Percentiles rank a stretch among this genome's conserved stretches.
Evolutionary conservation across 164 flowering plant species (phyloP).

Genomic region (Chimonanthus praecox): DNA sequence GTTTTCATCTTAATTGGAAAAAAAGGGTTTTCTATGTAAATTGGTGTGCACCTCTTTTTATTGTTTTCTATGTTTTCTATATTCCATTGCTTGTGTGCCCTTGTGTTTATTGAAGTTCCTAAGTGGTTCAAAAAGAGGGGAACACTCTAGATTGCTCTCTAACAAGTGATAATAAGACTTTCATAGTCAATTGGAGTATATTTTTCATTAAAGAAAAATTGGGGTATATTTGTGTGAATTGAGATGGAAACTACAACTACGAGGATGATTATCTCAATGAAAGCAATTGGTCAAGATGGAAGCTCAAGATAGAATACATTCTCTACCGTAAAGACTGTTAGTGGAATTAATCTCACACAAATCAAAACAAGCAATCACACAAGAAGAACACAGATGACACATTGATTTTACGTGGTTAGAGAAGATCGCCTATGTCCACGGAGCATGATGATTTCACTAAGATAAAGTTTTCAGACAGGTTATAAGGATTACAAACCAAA

Average conservation of each 20-base stretch:
- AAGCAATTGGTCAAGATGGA: background rate
- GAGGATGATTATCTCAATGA: background rate
- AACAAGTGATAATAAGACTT: background rate
- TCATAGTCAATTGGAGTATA: background rate
- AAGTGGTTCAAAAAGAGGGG: background rate
- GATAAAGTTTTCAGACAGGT: too few relatives aligned
- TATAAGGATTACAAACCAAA: too few relatives aligned
- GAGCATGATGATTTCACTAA: too few relatives aligned
- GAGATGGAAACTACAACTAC: background rate
- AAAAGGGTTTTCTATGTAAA: background rate
- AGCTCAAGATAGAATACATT: background rate
- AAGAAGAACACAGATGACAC: too few relatives aligned
- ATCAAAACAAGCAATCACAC: too few relatives aligned
- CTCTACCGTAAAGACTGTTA: background rate
- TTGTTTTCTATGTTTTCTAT: background rate
- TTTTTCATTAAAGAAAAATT: too few relatives aligned
- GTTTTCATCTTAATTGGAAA: background rate
- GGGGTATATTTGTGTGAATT: background rate
- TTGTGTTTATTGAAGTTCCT: background rate
- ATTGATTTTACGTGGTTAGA: too few relatives aligned
- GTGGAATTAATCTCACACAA: too few relatives aligned
- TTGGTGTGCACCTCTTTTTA: background rate
- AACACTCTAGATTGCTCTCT: background rate
- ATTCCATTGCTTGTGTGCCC: background rate
- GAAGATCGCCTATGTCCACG: too few relatives aligned